Base-by-base conservation (phyloP, 768 basidiomycete species). In the Lactarius sp. region DNA sequence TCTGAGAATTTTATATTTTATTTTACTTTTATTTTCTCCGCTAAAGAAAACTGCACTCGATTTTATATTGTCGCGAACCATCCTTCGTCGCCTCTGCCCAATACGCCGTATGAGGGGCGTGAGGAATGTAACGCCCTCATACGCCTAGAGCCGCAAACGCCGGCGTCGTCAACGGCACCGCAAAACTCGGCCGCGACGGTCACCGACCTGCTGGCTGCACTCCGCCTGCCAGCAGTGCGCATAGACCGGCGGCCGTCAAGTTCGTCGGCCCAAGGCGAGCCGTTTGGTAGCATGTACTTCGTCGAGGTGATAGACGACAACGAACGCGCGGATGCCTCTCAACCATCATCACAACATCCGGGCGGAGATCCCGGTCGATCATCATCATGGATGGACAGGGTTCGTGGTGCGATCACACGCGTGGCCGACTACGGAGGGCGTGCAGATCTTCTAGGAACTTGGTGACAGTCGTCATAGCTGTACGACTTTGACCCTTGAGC, bases 221-320 rank as follows among this genome's bases (percentile, higher is more conserved):
- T 87, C 16, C 74, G 78, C 36, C 70, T 86, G 53, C 68, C 72
- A 16, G 73, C 83, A 22, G 72, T 74, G 16, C 82, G 85, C 7
- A 78, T 92, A 44, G 88, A 90, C 70, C 79, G 89, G 36, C 79
- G 88, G 57, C 89, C 90, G 1, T 79, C 81, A 12, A 61, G 9
- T 14, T 22, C 6, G 13, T 36, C 52, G 1, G 56, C 78, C 14
- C 70, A 72, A 3, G 70, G 71, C 33, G 64, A 69, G 20, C 82
- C 81, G 4, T 88, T 89, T 69, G 76, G 79, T 34, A 79, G 82
- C 71, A 74, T 82, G 33, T 90, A 91, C 70, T 85, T 90, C 62
- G 71, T 87, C 12, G 90, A 91, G 73, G 74, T 88, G 16, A 74
- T 71, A 41, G 70, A 74, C 27, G 59, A 53, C 27, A 59, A 57